phyloP scores from a whole-genome alignment of 495 filamentous ascomycete species.

The Penicillium goetzii region DNA sequence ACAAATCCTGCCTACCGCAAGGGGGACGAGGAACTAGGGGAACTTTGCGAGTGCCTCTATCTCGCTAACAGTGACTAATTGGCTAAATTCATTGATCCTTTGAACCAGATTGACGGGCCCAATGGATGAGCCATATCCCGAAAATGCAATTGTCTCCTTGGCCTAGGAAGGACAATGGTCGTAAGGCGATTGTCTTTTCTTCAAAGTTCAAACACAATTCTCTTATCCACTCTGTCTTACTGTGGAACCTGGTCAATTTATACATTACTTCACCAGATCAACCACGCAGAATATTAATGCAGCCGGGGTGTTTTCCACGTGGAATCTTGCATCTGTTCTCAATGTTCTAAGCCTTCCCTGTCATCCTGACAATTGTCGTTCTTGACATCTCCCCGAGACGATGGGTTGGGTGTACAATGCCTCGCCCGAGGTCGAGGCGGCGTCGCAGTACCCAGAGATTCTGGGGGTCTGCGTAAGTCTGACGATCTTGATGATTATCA shows the following conservation, averaged over 20 bases:
- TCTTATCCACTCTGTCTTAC: neutral
- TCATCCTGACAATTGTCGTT: neutral
- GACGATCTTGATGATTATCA: constrained; percentile 42
- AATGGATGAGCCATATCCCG: neutral
- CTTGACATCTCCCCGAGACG: constrained; percentile 14
- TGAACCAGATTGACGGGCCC: neutral
- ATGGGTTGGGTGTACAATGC: constrained; percentile 54
- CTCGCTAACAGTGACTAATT: neutral
- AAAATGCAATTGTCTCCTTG: neutral
- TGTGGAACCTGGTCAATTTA: neutral
- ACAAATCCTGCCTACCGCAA: neutral
- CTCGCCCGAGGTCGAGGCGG: constrained; percentile 41
- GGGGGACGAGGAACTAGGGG: neutral
- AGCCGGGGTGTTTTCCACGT: constrained; percentile 3
- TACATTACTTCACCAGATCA: neutral
- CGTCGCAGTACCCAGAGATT: constrained; percentile 47
- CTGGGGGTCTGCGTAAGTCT: constrained; percentile 49
- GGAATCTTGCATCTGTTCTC: constrained; percentile 3
- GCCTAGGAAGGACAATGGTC: neutral
- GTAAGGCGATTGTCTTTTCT: neutral
- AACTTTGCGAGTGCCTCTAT: neutral
- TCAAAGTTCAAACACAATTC: neutral
- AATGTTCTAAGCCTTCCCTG: neutral
- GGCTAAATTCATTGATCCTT: neutral
- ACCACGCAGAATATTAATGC: neutral